A percentile compares a stretch with the other conserved stretches of the same genome.
phyloP scores from a whole-genome alignment of 352 stramenopile genomes.

The Phytophthora foliorum region DNA sequence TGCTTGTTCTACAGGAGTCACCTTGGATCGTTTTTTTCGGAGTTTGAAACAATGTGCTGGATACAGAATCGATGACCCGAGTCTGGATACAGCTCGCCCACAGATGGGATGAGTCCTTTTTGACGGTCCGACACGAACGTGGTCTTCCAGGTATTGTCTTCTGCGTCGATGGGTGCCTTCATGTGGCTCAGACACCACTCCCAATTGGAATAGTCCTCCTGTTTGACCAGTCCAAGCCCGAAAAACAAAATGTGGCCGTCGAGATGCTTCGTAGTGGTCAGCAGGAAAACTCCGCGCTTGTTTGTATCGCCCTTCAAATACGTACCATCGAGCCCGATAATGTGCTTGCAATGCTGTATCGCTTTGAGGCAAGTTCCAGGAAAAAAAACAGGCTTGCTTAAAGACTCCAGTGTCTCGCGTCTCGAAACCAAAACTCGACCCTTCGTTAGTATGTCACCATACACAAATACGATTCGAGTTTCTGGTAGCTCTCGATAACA shows the following conservation, averaged over 20 bases:
- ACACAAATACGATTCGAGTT: conserved; percentile 4
- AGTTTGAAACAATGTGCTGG: conserved; percentile 16
- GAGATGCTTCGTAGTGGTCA: conserved; percentile 2
- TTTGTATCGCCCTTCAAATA: conserved; percentile 13
- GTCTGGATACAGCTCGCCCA: conserved; percentile 2
- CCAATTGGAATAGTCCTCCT: conserved; percentile 7
- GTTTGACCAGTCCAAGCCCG: background rate
- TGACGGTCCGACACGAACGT: conserved; percentile 3
- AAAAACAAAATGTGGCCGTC: conserved; percentile 9
- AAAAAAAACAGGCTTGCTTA: conserved; percentile 1
- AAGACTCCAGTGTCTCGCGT: background rate
- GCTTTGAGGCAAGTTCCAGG: background rate
- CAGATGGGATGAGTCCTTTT: conserved; percentile 7
- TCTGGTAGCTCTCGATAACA: conserved; percentile 7
- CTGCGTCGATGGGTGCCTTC: background rate
- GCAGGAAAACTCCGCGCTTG: conserved; percentile 10
- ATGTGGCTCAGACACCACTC: background rate
- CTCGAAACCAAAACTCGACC: conserved; percentile 1
- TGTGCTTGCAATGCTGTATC: conserved; percentile 3
- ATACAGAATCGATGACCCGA: conserved; percentile 9
- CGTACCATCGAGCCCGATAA: conserved; percentile 4
- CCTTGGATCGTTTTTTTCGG: background rate
- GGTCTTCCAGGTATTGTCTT: no score
- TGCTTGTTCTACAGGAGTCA: background rate
- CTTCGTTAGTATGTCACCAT: background rate